These are phyloP conservation scores for Jaminaea rosea DNA, from an alignment of 1,284 basidiomycete species.

Conservation along the genomic window DNA sequence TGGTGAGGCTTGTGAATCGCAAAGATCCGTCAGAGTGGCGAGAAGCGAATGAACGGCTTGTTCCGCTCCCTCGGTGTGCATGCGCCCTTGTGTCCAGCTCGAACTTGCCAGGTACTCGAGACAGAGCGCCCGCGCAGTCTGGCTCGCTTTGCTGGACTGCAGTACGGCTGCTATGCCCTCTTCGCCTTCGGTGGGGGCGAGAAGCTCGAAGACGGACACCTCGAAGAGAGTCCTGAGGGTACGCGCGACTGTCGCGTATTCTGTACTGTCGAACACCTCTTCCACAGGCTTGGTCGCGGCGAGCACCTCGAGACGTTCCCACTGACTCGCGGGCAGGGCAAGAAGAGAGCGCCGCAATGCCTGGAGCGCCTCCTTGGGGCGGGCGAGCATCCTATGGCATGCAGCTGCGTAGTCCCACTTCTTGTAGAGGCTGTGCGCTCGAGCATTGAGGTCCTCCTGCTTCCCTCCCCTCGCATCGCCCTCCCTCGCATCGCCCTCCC, in stretches of 20 bases:
- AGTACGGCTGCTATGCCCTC: neutral
- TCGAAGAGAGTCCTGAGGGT: neutral
- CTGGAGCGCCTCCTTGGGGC: neutral
- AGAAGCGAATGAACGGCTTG: neutral
- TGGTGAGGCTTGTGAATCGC: neutral
- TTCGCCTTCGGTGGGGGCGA: neutral
- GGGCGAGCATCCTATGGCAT: neutral
- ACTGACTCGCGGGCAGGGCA: neutral
- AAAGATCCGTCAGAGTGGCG: neutral
- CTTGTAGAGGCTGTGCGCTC: neutral
- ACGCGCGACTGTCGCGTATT: neutral
- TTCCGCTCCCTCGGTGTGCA: neutral
- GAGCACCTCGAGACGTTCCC: neutral
- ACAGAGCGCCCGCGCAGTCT: neutral
- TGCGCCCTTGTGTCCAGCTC: neutral
- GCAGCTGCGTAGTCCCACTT: neutral
- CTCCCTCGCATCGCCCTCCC: neutral
- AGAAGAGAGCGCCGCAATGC: neutral
- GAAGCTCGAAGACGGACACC: neutral
- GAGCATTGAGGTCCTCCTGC: neutral
- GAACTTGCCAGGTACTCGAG: neutral
- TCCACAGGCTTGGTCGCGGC: neutral
- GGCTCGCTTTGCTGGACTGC: neutral
- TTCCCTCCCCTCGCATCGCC: no score
- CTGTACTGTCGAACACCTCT: neutral